Conservation (phyloP, 371 early-diverging fungal species). For the Phascolomyces articulosus region DNA sequence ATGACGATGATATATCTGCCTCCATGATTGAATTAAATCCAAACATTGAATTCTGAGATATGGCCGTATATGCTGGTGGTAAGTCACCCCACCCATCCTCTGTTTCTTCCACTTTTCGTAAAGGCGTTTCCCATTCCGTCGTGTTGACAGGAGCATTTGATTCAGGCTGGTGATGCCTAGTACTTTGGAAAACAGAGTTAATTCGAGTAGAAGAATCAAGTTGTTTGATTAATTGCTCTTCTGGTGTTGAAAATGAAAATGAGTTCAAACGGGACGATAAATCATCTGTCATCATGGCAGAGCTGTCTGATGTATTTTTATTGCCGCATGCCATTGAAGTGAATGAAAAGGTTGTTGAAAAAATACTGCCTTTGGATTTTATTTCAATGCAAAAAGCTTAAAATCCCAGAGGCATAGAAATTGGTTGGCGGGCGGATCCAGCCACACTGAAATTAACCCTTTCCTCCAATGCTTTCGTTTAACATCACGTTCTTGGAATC, state of each 20-base stretch:
- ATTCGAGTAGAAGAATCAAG: background rate
- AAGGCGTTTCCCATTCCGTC: background rate
- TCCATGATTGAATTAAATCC: background rate
- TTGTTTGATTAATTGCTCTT: background rate
- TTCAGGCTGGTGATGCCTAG: background rate
- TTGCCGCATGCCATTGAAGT: no score
- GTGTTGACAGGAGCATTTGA: background rate
- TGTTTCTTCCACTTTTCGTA: background rate
- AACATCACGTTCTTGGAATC: no score
- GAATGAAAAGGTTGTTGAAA: no score
- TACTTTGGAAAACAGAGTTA: background rate
- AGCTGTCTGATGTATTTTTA: background rate
- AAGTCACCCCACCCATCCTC: background rate
- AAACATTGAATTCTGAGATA: background rate
- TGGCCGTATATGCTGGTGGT: background rate
- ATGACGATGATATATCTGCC: background rate
- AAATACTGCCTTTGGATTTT: no score
- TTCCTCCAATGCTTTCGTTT: no score
- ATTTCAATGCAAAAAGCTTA: no score
- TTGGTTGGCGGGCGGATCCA: no score
- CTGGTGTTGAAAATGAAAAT: background rate
- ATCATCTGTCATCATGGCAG: background rate
- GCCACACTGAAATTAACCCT: no score
- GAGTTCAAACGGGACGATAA: background rate
- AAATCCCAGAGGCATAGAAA: no score